Base-by-base conservation (phyloP, 1,139 yeast genomes). In the Yamadazyma spencermartinsiae region DNA sequence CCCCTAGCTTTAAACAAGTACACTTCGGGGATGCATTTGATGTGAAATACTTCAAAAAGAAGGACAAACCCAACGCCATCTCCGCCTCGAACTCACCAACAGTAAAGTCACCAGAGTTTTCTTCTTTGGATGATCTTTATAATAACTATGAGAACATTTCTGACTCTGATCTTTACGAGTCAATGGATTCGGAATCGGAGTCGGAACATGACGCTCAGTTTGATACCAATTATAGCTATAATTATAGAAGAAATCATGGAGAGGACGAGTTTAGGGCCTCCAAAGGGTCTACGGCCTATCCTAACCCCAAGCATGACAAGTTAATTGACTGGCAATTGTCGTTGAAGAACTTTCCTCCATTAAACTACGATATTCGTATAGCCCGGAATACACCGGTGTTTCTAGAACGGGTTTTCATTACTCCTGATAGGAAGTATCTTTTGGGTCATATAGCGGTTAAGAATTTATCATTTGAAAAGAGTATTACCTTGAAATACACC, bases 11-110 rank as follows among this genome's bases (percentile, higher is more conserved):
- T 45, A 87, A 87, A 48, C 80, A 74, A 48, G 96, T 87, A 18
- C 92, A 87, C 59, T 87, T 87, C 61, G 94, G 90, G 31, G 67
- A 72, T 17, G 74, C 76, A 31, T 72, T 68, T 36, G 88, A 85
- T 50, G 43, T 50, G 13, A 45, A 44, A 33, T 85, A 84, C 55
- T 87, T 88, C 60, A 72, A 80, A 48, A 76, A 82, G 50, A 68
- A 75, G 34, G 95, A 87, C 55, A 75, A 73, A 37, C 96, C 96
- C 14, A 68, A 77, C 2, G 89, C 94, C 1, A 86, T 87, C 17
- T 77, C 85, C 36, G 84, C 83, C 2, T 68, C 73, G 31, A 76
- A 76, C 42, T 79, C 88, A 0, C 90, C 92, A 0, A 60, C 67
- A 3, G 48, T 65, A 15, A 61, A 52, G 26, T 42, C 43, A 12